A percentile compares a stretch with the other conserved stretches of the same genome.
Evolutionary conservation across 2,329 filamentous ascomycete genomes (phyloP).

Genomic region (Penicillium sp.): DNA sequence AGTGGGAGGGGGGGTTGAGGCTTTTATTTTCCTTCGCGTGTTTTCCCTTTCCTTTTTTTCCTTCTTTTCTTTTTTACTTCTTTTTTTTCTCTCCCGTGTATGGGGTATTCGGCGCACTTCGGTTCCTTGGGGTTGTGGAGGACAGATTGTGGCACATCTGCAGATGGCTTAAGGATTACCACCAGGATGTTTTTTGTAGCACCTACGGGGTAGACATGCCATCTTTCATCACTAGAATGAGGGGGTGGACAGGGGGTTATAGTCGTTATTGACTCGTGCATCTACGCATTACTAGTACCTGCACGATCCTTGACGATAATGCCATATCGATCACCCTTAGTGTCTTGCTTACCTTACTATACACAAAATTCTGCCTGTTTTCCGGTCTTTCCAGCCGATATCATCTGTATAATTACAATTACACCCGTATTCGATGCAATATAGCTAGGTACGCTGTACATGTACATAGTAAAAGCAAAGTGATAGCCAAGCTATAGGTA

Average conservation of each 20-base stretch:
- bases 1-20: background rate
- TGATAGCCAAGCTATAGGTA: background rate
- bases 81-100: background rate
- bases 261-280: background rate
- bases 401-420: background rate
- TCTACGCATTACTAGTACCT: background rate
- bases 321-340: background rate
- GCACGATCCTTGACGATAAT: conserved; percentile 1
- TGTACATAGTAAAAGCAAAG: background rate
- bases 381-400: background rate
- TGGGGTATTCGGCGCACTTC: background rate
- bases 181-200: background rate
- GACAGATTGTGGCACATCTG: background rate
- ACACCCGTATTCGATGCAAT: background rate
- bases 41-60: background rate
- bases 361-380: background rate
- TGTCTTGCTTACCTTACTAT: background rate
- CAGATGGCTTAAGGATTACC: background rate
- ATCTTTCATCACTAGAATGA: background rate
- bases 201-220: background rate
- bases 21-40: background rate
- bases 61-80: background rate
- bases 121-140: background rate
- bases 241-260: background rate
- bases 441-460: background rate